Percentiles rank a stretch among this genome's conserved stretches.
Conservation (phyloP, 345 rosid genomes). For the Dipteronia dyeriana region DNA sequence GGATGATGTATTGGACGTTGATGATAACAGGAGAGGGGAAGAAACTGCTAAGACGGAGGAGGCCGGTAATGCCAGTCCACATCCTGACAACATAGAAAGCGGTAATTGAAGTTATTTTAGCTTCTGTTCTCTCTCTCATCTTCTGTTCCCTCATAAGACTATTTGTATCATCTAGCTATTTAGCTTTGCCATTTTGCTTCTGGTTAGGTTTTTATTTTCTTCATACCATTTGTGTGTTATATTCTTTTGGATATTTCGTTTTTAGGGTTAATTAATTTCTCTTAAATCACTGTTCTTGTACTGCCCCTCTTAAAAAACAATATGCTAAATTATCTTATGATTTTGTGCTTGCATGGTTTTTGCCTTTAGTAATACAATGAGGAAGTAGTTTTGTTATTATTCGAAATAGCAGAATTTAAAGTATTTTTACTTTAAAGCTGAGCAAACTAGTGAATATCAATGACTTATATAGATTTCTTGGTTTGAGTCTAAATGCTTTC, state of each 20-base stretch:
- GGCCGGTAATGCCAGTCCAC: conserved; percentile 30
- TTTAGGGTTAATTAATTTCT: background rate
- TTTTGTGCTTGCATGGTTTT: background rate
- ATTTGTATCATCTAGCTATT: conserved; percentile 18
- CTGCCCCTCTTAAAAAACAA: background rate
- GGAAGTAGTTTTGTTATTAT: too few relatives aligned
- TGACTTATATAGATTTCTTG: too few relatives aligned
- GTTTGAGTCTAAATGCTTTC: too few relatives aligned
- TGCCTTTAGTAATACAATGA: too few relatives aligned
- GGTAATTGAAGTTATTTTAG: conserved; percentile 12
- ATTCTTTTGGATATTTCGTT: background rate
- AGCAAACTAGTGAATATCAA: background rate
- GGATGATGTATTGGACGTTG: conserved; percentile 80
- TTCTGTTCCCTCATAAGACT: background rate
- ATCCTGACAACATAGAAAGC: conserved; percentile 25
- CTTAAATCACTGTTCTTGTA: background rate
- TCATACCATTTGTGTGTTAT: background rate
- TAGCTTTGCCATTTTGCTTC: background rate
- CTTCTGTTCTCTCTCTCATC: background rate
- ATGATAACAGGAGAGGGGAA: conserved; percentile 57
- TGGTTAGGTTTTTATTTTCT: background rate
- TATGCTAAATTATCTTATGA: background rate
- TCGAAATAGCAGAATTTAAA: background rate
- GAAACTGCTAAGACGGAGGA: conserved; percentile 52
- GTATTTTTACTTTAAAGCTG: background rate